phyloP scores from a whole-genome alignment of 83 land plant genomes.

The Picea abies region DNA sequence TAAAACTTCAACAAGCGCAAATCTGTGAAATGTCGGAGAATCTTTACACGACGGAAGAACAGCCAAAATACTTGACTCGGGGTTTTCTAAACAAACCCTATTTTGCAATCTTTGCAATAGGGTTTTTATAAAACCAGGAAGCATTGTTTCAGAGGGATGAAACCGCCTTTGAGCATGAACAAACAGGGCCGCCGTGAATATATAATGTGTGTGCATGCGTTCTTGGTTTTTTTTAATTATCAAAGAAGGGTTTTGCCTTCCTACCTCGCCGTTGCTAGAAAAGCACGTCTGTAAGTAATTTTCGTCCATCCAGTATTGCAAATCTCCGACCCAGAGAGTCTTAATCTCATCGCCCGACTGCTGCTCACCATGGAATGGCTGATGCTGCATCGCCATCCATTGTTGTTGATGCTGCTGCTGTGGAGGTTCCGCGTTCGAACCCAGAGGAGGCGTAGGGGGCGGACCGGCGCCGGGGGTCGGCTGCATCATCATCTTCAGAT shows the following conservation, averaged over 20 bases:
- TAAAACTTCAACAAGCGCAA: too few species aligned
- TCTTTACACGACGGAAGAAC: too few species aligned
- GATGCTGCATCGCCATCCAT: conserved; percentile 11
- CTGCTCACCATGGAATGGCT: neutral
- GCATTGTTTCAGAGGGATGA: neutral
- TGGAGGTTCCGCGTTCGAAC: conserved; percentile 1
- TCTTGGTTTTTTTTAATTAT: too few species aligned
- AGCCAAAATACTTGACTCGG: too few species aligned
- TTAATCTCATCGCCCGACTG: conserved; percentile 35
- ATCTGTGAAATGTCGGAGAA: too few species aligned
- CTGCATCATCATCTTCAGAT: conserved; percentile 11
- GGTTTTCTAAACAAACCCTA: too few species aligned
- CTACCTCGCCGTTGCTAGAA: conserved; percentile 45
- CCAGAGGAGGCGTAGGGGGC: neutral
- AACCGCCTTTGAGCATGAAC: neutral
- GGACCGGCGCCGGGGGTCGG: neutral
- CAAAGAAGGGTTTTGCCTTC: neutral
- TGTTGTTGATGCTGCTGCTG: conserved; percentile 12
- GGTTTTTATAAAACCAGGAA: neutral
- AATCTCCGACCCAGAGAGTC: conserved; percentile 58
- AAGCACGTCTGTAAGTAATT: conserved; percentile 31
- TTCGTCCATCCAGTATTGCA: conserved; percentile 66
- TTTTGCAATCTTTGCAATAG: neutral
- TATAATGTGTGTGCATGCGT: neutral
- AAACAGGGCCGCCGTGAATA: neutral